Conservation (phyloP, 306 rosid genomes). For the Trichosanthes truncata region DNA sequence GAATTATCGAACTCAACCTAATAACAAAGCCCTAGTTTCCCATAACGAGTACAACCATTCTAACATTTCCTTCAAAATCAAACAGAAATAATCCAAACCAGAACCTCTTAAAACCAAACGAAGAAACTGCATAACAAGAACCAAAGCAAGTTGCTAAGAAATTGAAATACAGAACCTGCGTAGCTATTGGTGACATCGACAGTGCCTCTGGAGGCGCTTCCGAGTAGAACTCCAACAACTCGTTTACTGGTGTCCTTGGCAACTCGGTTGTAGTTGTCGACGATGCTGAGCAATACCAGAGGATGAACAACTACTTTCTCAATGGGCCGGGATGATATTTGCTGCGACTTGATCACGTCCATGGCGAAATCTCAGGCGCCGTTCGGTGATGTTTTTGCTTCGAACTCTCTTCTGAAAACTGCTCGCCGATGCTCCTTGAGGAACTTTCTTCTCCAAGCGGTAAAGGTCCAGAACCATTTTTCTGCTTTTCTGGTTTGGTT, state of each 20-base stretch:
- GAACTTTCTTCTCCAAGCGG: not conserved
- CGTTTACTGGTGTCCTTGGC: slow-evolving; percentile 75
- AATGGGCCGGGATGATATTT: slow-evolving; percentile 48
- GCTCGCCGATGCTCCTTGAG: not conserved
- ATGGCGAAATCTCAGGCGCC: slow-evolving; percentile 15
- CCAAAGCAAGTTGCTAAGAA: not conserved
- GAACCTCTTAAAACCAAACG: not conserved
- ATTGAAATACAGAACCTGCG: slow-evolving; percentile 39
- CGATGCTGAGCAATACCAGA: slow-evolving; percentile 69
- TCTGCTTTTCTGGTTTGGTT: not conserved
- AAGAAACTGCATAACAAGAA: not conserved
- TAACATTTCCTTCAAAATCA: not conserved
- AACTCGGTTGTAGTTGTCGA: slow-evolving; percentile 74
- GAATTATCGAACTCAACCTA: not conserved
- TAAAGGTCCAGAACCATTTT: not conserved
- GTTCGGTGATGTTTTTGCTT: not conserved
- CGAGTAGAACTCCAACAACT: slow-evolving; percentile 76
- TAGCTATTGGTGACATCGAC: slow-evolving; percentile 82
- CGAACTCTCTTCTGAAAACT: not conserved
- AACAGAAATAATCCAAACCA: not conserved
- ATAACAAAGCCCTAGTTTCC: not conserved
- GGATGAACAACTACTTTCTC: slow-evolving; percentile 88
- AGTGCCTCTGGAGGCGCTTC: slow-evolving; percentile 57
- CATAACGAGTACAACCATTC: not conserved
- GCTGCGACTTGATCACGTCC: slow-evolving; percentile 82